Evolutionary conservation across 2,329 filamentous ascomycete genomes (phyloP), one percentile per base, ranked within the genome.

Genomic region (Epichloe hybrida): DNA sequence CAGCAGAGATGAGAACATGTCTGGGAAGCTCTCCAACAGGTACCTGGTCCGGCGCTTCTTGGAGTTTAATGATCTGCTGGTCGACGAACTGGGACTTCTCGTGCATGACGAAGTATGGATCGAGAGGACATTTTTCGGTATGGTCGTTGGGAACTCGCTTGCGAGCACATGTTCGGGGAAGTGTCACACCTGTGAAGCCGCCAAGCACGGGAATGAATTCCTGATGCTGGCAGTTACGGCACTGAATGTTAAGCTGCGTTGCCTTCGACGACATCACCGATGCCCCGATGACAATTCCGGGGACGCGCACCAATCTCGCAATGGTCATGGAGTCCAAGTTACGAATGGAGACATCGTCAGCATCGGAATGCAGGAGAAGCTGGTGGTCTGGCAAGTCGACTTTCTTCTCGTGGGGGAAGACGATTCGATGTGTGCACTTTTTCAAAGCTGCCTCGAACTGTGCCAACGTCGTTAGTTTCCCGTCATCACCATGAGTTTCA

Each of bases 191-290:
- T 0, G 88, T 79, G 66, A 98, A 97, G 35, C 93, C 93, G 44
- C 89, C 88, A 2, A 84, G 74, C 15, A 98, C 80, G 1, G 80
- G 75, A 15, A 97, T 69, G 23, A 78, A 76, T 56, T 87, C 76
- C 35, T 78, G 75, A 58, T 89, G 79, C 53, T 83, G 78, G 69
- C 93, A 98, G 61, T 83, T 89, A 56, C 89, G 81, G 72, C 93
- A 98, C 67, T 94, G 83, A 48, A 98, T 85, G 54, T 86, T 79
- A 27, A 98, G 75, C 27, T 83, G 75, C 6, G 89, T 96, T 5
- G 93, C 88, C 72, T 98, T 97, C 13, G 91, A 97, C 2, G 90
- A 95, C 66, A 97, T 84, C 17, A 95, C 95, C 1, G 91, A 96
- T 45, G 93, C 93, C 45, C 93, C 91, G 57, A 98, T 98, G 53